Base-by-base conservation (phyloP, 108 stramenopile genomes). In the Stephanodiscus triporus region DNA sequence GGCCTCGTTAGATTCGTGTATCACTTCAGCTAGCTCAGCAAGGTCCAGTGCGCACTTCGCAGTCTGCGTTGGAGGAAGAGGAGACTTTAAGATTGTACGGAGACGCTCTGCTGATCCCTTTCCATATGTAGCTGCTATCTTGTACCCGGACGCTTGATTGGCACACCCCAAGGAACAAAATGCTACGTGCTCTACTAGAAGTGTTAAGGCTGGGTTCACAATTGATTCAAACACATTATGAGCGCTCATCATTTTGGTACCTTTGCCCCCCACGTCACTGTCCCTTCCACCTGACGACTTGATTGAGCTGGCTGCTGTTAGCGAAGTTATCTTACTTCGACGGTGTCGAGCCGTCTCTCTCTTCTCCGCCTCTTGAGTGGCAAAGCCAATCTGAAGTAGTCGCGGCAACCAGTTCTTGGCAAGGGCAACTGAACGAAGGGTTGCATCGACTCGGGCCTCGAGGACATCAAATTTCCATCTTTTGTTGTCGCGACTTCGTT, bases 381-480 rank as follows among this genome's bases (percentile, higher is more conserved):
- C 86, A 63, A 84, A 75, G 23, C 87, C 91, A 37, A 95, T 89
- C 34, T 86, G 80, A 62, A 95, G 54, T 26, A 95, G 66, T 1
- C 94, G 81, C 4, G 91, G 91, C 26, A 95, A 54, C 94, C 94
- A 95, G 26, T 73, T 85, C 43, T 87, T 86, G 6, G 85, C 81
- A 26, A 92, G 59, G 27, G 78, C 72, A 26, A 92, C 94, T 20
- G 88, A 83, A 60, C 87, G 84, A 51, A 86, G 76, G 14, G 94
- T 91, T 38, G 90, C 81, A 38, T 88, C 71, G 29, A 90, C 91
- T 38, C 94, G 73, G 0, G 90, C 83, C 49, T 95, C 94, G 9
- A 95, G 85, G 30, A 90, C 78, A 50, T 95, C 94, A 58, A 90
- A 91, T 67, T 92, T 95, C 94, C 94, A 95, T 63, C 91, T 84